Conservation (phyloP, 805 yeast genomes). For the Myxozyma mucilagina region DNA sequence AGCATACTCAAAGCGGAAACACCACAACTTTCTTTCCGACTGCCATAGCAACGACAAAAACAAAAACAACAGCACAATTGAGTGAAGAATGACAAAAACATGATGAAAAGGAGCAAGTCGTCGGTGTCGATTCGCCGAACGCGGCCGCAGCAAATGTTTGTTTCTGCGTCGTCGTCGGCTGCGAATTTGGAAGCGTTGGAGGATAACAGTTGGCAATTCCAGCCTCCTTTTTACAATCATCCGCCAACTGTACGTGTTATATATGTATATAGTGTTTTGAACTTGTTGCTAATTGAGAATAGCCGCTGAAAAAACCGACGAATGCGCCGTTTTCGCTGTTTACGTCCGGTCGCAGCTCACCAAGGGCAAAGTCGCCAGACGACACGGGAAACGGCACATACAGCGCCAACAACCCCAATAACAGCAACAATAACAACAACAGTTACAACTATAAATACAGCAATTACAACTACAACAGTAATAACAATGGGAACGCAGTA, state of each 20-base stretch:
- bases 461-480: no score
- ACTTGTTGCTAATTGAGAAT: neutral
- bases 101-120: slow-evolving; percentile 29
- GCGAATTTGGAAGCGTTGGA: slow-evolving; percentile 15
- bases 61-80: neutral
- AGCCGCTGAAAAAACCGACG: slow-evolving; percentile 26
- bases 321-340: slow-evolving; percentile 26
- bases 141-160: slow-evolving; percentile 8
- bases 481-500: neutral
- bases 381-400: no score
- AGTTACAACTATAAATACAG: no score
- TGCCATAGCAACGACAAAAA: neutral
- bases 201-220: slow-evolving; percentile 30
- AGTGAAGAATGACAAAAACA: neutral
- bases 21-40: neutral
- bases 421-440: no score
- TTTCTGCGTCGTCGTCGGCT: slow-evolving; percentile 5
- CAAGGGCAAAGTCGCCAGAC: slow-evolving; percentile 6
- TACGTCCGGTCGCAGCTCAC: slow-evolving; percentile 29
- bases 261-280: no score
- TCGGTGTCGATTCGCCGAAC: slow-evolving; percentile 26
- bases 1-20: no score
- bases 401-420: no score
- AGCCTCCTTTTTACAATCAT: slow-evolving; percentile 36
- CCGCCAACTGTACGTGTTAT: slow-evolving; percentile 30